Conservation (phyloP, 2,329 filamentous ascomycete genomes). For the Hymenoscyphus fructigenus region DNA sequence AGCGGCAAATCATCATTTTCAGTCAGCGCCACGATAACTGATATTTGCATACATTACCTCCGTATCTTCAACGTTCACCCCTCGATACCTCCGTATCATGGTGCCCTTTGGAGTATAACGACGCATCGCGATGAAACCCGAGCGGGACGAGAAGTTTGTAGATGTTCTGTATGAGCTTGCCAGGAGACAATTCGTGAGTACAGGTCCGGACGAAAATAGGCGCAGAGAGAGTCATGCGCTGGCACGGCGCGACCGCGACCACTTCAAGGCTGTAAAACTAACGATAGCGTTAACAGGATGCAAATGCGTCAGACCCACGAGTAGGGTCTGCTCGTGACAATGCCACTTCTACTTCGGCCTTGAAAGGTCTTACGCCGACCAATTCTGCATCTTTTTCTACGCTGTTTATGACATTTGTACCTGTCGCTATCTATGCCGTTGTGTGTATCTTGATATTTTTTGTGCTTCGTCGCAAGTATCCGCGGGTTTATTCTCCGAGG, state of each 20-base stretch:
- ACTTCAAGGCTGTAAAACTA: not conserved
- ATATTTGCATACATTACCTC: not conserved
- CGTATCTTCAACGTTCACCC: not conserved
- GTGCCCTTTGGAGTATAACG: not conserved
- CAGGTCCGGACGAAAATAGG: constrained; percentile 9
- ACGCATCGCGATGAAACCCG: constrained; percentile 5
- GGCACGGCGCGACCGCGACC: not conserved
- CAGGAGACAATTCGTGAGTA: constrained; percentile 7
- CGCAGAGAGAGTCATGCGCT: constrained; percentile 11
- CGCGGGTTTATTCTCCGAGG: constrained; percentile 56
- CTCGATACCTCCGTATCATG: constrained; percentile 2
- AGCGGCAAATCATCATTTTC: not conserved
- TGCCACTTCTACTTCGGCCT: constrained; percentile 37
- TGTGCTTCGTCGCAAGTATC: constrained; percentile 46
- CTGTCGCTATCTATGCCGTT: constrained; percentile 48
- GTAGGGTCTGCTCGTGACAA: constrained; percentile 46
- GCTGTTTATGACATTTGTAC: constrained; percentile 52
- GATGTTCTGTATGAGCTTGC: constrained; percentile 6
- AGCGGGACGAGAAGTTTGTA: not conserved
- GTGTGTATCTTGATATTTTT: constrained; percentile 54
- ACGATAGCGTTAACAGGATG: constrained; percentile 17
- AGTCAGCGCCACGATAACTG: not conserved
- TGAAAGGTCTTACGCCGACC: constrained; percentile 39
- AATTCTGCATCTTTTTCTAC: constrained; percentile 44
- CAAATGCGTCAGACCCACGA: constrained; percentile 38